phyloP scores from a whole-genome alignment of 305 asterid species.

The Withania somnifera region DNA sequence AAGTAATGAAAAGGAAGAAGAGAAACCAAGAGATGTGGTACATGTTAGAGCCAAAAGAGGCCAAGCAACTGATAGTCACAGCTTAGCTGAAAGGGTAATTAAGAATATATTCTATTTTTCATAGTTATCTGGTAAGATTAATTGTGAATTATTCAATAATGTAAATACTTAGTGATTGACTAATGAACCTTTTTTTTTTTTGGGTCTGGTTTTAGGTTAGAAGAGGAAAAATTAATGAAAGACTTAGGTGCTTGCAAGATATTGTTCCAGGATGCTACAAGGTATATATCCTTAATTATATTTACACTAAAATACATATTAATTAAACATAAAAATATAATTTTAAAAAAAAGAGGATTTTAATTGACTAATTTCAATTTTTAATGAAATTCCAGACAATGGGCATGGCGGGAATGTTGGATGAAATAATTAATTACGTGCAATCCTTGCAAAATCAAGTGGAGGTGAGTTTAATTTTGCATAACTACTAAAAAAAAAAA shows the following conservation, averaged over 20 bases:
- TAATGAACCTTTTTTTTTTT: neutral
- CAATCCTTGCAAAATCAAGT: slow-evolving; percentile 89
- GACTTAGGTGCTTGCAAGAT: slow-evolving; percentile 70
- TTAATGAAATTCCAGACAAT: slow-evolving; percentile 47
- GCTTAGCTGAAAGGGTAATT: slow-evolving; percentile 86
- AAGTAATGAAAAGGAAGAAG: slow-evolving; percentile 27
- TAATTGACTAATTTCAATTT: neutral
- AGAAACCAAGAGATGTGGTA: slow-evolving; percentile 45
- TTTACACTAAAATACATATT: neutral
- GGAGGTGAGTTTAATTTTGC: slow-evolving; percentile 42
- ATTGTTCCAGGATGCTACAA: slow-evolving; percentile 93
- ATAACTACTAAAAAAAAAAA: neutral
- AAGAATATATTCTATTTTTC: neutral
- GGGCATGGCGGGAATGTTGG: slow-evolving; percentile 98
- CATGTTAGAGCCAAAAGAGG: slow-evolving; percentile 93
- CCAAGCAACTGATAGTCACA: slow-evolving; percentile 92
- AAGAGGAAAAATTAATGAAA: slow-evolving; percentile 79
- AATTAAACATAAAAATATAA: neutral
- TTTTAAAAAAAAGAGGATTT: neutral
- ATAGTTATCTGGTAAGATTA: neutral
- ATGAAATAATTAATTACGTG: slow-evolving; percentile 76
- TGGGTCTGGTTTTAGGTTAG: slow-evolving; percentile 41
- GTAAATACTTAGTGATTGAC: neutral
- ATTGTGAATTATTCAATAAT: neutral
- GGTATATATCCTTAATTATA: slow-evolving; percentile 20